Conservation (phyloP, 2,329 filamentous ascomycete genomes). For the Curvularia sp. region DNA sequence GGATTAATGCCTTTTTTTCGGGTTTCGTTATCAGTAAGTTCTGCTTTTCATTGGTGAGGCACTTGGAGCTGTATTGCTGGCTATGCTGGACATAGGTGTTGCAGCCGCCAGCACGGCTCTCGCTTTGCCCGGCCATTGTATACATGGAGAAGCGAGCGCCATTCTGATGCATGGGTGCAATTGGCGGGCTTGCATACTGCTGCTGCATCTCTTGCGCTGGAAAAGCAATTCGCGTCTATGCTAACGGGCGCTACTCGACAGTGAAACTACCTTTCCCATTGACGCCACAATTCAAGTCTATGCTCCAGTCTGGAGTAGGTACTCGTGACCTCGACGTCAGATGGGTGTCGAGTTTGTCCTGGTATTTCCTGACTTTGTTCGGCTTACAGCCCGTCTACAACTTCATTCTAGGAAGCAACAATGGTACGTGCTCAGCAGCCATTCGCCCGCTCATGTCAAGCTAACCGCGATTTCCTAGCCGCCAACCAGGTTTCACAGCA, state of each 20-base stretch:
- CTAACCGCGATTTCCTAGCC: slow-evolving; percentile 62
- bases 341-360: slow-evolving; percentile 98
- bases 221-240: slow-evolving; percentile 6
- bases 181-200: neutral
- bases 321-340: slow-evolving; percentile 95
- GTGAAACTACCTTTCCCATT: slow-evolving; percentile 98
- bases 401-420: slow-evolving; percentile 94
- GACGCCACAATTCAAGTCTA: slow-evolving; percentile 98
- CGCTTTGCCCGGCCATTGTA: slow-evolving; percentile 5
- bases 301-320: slow-evolving; percentile 96
- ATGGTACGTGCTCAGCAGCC: slow-evolving; percentile 67
- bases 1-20: slow-evolving; percentile 99
- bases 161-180: neutral
- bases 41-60: neutral
- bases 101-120: neutral
- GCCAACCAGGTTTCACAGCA: slow-evolving; percentile 90
- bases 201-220: slow-evolving; percentile 14
- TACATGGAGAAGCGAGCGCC: slow-evolving; percentile 13
- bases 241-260: slow-evolving; percentile 44
- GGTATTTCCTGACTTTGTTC: slow-evolving; percentile 98
- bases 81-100: neutral
- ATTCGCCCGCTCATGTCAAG: slow-evolving; percentile 11
- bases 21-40: slow-evolving; percentile 93
- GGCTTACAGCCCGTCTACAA: slow-evolving; percentile 97
- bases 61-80: neutral